Conservation (phyloP, 441 rosid species). For the Macaranga tanarius region DNA sequence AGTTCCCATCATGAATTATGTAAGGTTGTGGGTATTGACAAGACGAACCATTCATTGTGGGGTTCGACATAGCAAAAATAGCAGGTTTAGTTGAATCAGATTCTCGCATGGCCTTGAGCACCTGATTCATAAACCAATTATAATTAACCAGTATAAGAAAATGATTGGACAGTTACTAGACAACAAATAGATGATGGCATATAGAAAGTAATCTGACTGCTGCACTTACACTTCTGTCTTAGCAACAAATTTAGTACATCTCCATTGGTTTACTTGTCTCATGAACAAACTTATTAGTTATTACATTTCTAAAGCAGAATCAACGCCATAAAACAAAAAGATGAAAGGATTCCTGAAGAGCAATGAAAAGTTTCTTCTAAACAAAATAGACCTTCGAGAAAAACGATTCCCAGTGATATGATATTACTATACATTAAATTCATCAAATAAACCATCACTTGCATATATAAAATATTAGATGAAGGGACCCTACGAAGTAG, state of each 20-base stretch:
- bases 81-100: conserved; percentile 85
- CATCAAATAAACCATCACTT: background rate
- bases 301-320: background rate
- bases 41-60: conserved; percentile 86
- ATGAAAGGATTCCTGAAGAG: background rate
- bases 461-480: background rate
- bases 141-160: conserved; percentile 3
- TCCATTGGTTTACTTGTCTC: background rate
- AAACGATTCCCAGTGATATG: background rate
- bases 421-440: background rate
- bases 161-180: background rate
- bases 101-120: conserved; percentile 88
- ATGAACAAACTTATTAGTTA: background rate
- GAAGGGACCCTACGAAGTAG: background rate
- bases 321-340: background rate
- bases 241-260: background rate
- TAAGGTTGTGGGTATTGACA: conserved; percentile 4
- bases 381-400: background rate
- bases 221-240: background rate
- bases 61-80: conserved; percentile 97
- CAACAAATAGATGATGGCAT: background rate
- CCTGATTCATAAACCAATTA: conserved; percentile 48
- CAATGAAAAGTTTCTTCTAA: background rate
- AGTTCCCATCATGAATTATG: conserved; percentile 18
- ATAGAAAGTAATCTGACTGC: background rate